These are phyloP conservation scores for Phoma sp. DNA, from an alignment of 2,329 filamentous ascomycete genomes.

Conservation along the genomic window DNA sequence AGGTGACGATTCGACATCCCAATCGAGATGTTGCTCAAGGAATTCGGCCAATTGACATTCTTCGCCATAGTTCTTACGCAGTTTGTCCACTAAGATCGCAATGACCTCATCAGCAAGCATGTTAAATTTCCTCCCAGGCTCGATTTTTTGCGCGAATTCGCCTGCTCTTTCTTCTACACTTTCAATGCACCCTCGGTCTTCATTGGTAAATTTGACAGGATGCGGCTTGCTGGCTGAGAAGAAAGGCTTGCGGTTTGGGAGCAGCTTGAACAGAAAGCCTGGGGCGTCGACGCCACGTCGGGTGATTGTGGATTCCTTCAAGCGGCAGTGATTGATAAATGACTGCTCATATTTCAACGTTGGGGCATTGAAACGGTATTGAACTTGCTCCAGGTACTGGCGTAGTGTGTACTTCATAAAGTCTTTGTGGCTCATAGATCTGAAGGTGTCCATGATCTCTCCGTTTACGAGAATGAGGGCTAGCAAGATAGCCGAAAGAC, in stretches of 20 bases:
- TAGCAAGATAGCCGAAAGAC: constrained; percentile 22
- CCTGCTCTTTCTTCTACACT: background rate
- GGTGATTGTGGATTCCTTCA: constrained; percentile 14
- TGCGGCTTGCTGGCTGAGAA: background rate
- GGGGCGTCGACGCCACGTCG: constrained; percentile 13
- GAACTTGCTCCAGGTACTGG: constrained; percentile 5
- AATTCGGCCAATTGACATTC: background rate
- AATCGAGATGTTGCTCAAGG: constrained; percentile 1
- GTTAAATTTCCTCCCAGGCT: background rate
- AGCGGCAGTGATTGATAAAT: constrained; percentile 25
- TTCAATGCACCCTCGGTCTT: background rate
- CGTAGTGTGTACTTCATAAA: constrained; percentile 1
- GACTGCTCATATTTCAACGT: constrained; percentile 6
- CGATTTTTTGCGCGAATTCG: background rate
- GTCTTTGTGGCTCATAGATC: background rate
- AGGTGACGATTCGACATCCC: constrained; percentile 1
- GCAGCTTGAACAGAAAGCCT: constrained; percentile 18
- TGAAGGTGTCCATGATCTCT: constrained; percentile 15
- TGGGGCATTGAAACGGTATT: constrained; percentile 16
- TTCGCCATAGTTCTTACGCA: background rate
- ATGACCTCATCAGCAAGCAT: background rate
- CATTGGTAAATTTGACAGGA: background rate
- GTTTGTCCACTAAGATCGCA: background rate
- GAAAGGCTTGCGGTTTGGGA: background rate
- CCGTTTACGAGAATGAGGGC: constrained; percentile 24